Base-by-base conservation (phyloP, 148 eudicot species). In the Pharnaceum exiguum region DNA sequence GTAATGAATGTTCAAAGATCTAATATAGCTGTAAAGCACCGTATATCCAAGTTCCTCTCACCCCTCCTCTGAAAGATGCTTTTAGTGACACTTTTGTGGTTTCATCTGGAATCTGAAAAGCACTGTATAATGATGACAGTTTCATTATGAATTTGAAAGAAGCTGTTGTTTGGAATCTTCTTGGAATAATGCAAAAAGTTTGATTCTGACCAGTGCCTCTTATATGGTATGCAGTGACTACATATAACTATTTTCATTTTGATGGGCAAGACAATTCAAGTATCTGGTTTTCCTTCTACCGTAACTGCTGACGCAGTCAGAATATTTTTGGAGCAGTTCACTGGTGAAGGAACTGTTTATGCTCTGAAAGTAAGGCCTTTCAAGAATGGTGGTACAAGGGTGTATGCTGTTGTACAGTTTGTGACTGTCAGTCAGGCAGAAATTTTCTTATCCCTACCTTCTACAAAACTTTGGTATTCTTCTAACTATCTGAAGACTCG, bases 181-280 rank as follows among this genome's bases (percentile, higher is more conserved):
- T n/a, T n/a, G n/a, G n/a, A n/a, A n/a, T n/a, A n/a, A n/a, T n/a
- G n/a, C n/a, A n/a, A n/a, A n/a, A n/a, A n/a, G n/a, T n/a, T n/a
- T n/a, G n/a, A n/a, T n/a, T n/a, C n/a, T n/a, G n/a, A n/a, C n/a
- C n/a, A n/a, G n/a, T n/a, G n/a, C n/a, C n/a, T n/a, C n/a, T n/a
- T n/a, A n/a, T n/a, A n/a, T n/a, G n/a, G n/a, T 0, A 12, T 71
- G 74, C 70, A 65, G 66, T 65, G 52, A 21, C 29, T 45, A 31
- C 30, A n/a, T 15, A 50, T 28, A 16, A 31, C 29, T 16, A 19
- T 37, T 33, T 35, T 26, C 12, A 9, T n/a, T 49, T 17, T 7
- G 29, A 77, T 73, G 82, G 65, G 66, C 10, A 77, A 63, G 67
- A 73, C 82, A 42, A 62, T 77, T 52, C 75, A 66, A 16, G 46